These are phyloP conservation scores for Tricholoma flavovirens DNA, from an alignment of 768 basidiomycete species.

Conservation along the genomic window DNA sequence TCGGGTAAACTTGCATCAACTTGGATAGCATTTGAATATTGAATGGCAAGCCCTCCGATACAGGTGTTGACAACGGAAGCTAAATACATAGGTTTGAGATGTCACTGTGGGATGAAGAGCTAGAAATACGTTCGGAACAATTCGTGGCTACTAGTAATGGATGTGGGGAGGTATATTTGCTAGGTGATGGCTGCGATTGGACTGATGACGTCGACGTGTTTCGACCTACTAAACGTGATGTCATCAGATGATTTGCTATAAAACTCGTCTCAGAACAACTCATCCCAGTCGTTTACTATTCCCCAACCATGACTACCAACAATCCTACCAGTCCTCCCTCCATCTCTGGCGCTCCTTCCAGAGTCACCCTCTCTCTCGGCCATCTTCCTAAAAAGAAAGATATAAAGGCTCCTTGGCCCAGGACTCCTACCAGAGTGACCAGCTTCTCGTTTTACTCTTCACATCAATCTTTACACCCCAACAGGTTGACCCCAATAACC, in stretches of 20 bases:
- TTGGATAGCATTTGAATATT: not conserved
- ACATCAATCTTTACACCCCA: not conserved
- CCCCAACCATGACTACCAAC: constrained; percentile 12
- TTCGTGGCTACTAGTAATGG: not conserved
- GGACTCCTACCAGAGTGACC: constrained; percentile 58
- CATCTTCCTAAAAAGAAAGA: constrained; percentile 71
- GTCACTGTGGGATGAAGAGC: no score
- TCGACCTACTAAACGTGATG: not conserved
- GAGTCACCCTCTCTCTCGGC: constrained; percentile 67
- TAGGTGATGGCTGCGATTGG: not conserved
- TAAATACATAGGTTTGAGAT: not conserved
- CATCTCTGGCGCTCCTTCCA: constrained; percentile 39
- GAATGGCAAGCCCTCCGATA: not conserved
- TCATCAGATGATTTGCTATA: not conserved
- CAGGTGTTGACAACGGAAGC: not conserved
- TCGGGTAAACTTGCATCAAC: not conserved
- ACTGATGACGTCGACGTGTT: not conserved
- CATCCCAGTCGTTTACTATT: not conserved
- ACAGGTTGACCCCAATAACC: constrained; percentile 69
- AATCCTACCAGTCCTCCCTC: constrained; percentile 6
- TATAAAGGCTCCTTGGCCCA: constrained; percentile 67
- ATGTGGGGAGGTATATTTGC: not conserved
- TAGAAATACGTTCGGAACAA: not conserved
- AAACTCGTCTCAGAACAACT: not conserved
- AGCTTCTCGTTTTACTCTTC: not conserved